phyloP scores from a whole-genome alignment of 345 rosid species.

The Boechera retrofracta region DNA sequence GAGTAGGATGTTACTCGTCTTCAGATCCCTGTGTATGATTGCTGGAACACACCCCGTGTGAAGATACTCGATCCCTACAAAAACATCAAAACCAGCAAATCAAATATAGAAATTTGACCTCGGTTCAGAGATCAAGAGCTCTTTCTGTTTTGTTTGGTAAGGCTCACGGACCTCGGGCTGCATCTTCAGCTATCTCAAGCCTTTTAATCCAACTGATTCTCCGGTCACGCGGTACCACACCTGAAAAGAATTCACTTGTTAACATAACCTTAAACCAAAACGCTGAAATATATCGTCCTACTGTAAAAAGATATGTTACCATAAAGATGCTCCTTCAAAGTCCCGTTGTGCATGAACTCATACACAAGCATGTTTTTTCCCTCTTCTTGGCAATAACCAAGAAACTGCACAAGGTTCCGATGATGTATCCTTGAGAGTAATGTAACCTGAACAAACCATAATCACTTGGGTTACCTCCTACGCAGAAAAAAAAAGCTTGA shows the following conservation, averaged over 20 bases:
- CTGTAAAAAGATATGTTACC: slow-evolving; percentile 52
- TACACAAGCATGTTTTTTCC: slow-evolving; percentile 87
- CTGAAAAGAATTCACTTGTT: slow-evolving; percentile 42
- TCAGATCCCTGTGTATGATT: slow-evolving; percentile 92
- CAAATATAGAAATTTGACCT: neutral
- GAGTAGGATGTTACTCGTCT: slow-evolving; percentile 94
- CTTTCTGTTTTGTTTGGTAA: neutral
- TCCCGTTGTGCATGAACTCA: slow-evolving; percentile 97
- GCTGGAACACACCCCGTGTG: slow-evolving; percentile 98
- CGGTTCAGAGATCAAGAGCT: slow-evolving; percentile 5
- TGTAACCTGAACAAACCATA: slow-evolving; percentile 63
- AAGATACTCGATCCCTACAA: slow-evolving; percentile 95
- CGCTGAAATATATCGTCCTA: neutral
- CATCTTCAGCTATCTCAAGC: slow-evolving; percentile 96
- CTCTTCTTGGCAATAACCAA: slow-evolving; percentile 95
- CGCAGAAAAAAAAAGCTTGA: neutral
- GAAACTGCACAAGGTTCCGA: slow-evolving; percentile 94
- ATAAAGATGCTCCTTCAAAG: slow-evolving; percentile 97
- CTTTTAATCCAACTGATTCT: slow-evolving; percentile 90
- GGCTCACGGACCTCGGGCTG: slow-evolving; percentile 72
- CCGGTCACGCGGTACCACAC: slow-evolving; percentile 62
- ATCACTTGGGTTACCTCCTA: slow-evolving; percentile 4
- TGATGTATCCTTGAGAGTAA: slow-evolving; percentile 99
- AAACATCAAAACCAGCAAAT: slow-evolving; percentile 15
- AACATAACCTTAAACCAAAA: neutral